phyloP scores from a whole-genome alignment of 352 stramenopile species.

The Elongisporangium anandrum region DNA sequence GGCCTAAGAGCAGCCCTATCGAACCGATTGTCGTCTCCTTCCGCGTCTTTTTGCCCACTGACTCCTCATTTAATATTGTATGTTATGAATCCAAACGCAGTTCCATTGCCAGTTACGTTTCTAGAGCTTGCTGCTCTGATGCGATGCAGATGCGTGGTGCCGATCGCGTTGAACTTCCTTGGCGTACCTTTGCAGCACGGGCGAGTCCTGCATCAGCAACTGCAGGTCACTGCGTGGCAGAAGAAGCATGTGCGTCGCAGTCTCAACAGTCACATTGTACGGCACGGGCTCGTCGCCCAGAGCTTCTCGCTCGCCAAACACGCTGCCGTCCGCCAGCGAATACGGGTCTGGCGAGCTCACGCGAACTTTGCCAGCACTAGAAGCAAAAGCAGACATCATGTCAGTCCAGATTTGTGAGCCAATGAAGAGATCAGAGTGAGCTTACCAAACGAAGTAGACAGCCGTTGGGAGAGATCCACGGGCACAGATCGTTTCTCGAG shows the following conservation, averaged over 20 bases:
- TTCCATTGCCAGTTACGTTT: background rate
- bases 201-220: conserved; percentile 38
- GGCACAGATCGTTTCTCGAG: conserved; percentile 58
- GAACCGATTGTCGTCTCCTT: background rate
- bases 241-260: conserved; percentile 57
- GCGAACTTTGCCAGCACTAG: conserved; percentile 55
- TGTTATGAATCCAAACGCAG: background rate
- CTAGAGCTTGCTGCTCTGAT: conserved; percentile 30
- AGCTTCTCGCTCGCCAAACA: conserved; percentile 66
- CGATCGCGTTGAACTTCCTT: conserved; percentile 23
- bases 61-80: conserved; percentile 1
- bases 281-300: conserved; percentile 68
- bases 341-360: conserved; percentile 68
- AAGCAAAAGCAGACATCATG: background rate
- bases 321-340: conserved; percentile 36
- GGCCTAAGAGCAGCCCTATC: background rate
- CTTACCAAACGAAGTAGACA: conserved; percentile 80
- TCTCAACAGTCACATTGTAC: conserved; percentile 54
- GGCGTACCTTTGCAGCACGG: conserved; percentile 18
- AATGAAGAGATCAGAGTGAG: no score
- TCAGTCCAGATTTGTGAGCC: background rate
- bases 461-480: conserved; percentile 58
- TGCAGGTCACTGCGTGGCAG: conserved; percentile 59
- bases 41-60: background rate
- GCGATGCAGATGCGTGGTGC: conserved; percentile 29